Evolutionary conservation across 768 basidiomycete genomes (phyloP), one percentile per base, ranked within the genome.

Genomic region (Boletus sensibilis): DNA sequence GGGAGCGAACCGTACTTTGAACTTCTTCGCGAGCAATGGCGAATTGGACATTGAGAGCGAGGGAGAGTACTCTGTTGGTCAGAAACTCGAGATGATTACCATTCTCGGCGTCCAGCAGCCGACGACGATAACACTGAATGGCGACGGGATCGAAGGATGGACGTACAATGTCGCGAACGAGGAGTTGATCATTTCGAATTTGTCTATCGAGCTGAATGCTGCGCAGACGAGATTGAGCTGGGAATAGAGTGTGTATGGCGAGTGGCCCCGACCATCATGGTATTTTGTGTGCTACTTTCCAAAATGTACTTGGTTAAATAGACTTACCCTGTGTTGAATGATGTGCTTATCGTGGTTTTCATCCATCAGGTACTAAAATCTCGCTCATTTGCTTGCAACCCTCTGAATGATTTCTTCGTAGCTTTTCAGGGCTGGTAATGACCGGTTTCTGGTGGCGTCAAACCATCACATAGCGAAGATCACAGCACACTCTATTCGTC

Each of bases 41-140:
- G 52, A 66, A 47, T 57, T 90, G 27, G 51, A 52, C 0, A 74
- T 87, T 31, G 59, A 57, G 35, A 73, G 70, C 40, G 47, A 56
- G 79, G 60, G 68, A 11, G 38, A 46, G 18, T 73, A 63, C 27
- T 1, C 8, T 1, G 64, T 88, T 12, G 63, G 53, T 4, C 83
- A 83, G 59, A 74, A 65, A 48, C 67, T 91, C 52, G 71, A 75
- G 50, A 74, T 75, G 21, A 67, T 90, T 45, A 86, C 80, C 3
- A 64, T 91, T 12, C 76, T 90, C 20, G 88, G 87, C 0, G 78
- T 81, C 7, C 55, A 65, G n/a, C 69, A 68, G 27, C 84, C 84
- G 5, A 60, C 44, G 13, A 51, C 39, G 6, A 79, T 86, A 5
- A 67, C 56, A 7, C 50, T 84, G 35, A 68, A 78, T 52, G 78